Evolutionary conservation across 73 alveolate species (phyloP), one percentile per base, ranked within the genome.

Genomic region (Symbiodinium natans): DNA sequence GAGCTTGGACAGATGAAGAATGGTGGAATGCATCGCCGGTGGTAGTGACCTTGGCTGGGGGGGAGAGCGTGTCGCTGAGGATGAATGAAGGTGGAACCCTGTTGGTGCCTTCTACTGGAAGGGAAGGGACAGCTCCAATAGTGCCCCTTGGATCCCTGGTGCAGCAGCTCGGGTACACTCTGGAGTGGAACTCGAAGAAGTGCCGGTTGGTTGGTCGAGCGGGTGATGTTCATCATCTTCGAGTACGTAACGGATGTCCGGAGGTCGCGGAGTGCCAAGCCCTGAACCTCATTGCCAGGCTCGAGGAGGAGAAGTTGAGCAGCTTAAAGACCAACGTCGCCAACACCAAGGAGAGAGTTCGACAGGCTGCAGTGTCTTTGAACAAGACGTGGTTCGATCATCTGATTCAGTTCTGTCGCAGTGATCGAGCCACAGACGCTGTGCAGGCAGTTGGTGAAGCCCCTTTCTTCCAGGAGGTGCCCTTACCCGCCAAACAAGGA

Each of bases 101-200:
- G 13, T 31, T 83, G 42, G 8, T 83, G n/a, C 29, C 77, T 1
- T 15, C 15, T 75, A 13, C 41, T 31, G 75, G 4, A n/a, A 40
- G 23, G 5, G 75, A 41, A 34, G 36, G n/a, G 75, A 3, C 74
- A n/a, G 31, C 74, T 8, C 25, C 74, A 13, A 83, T 83, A 3
- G 42, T 43, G 46, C 92, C 92, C 19, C n/a, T 83, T 27, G 92
- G 92, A 1, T 43, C n/a, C 34, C 15, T 83, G 92, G 31, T 56
- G 2, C 5, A n/a, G 5, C 25, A 9, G 17, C 46, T 21, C 33
- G 25, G 77, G 15, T 83, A 13, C 75, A 52, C 27, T 25, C 23
- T 42, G 74, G 13, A 4, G 42, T 43, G 77, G 46, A 6, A 9
- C n/a, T 42, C 77, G 77, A 83, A 33, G 33, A 29, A 41, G 2